Percentiles rank a stretch among this genome's conserved stretches.
phyloP scores from a whole-genome alignment of 768 basidiomycete genomes.

The Kondoa subrosea region DNA sequence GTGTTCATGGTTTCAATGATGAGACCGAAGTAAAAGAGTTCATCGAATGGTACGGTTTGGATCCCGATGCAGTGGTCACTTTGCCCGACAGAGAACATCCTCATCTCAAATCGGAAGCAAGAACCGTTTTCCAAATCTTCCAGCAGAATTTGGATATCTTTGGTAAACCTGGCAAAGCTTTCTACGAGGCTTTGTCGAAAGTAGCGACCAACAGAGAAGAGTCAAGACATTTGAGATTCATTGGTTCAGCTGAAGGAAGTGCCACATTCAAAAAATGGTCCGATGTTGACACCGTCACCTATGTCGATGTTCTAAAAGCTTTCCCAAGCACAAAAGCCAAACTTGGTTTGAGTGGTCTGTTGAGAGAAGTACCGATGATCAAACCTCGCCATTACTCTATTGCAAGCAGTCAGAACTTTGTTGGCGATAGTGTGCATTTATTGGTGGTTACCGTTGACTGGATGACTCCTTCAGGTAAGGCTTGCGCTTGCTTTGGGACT shows the following conservation, averaged over 20 bases:
- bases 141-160: conserved; percentile 96
- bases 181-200: conserved; percentile 71
- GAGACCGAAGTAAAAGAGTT: conserved; percentile 70
- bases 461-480: conserved; percentile 57
- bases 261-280: conserved; percentile 86
- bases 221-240: conserved; percentile 66
- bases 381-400: conserved; percentile 98
- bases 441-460: conserved; percentile 94
- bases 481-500: neutral
- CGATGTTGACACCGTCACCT: conserved; percentile 87
- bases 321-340: conserved; percentile 65
- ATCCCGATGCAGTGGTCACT: conserved; percentile 60
- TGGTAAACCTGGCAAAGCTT: conserved; percentile 86
- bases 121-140: conserved; percentile 84
- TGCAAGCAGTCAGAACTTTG: conserved; percentile 83
- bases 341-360: conserved; percentile 30
- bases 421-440: conserved; percentile 84
- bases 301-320: conserved; percentile 63
- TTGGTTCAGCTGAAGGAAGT: conserved; percentile 77
- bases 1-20: conserved; percentile 96
- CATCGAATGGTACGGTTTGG: conserved; percentile 77
- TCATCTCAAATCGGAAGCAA: conserved; percentile 56
- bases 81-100: conserved; percentile 50
- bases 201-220: conserved; percentile 56
- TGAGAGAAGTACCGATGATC: conserved; percentile 83